A percentile compares a stretch with the other conserved stretches of the same genome.
Evolutionary conservation across 768 basidiomycete species (phyloP).

Genomic region (Exidia glandulosa): DNA sequence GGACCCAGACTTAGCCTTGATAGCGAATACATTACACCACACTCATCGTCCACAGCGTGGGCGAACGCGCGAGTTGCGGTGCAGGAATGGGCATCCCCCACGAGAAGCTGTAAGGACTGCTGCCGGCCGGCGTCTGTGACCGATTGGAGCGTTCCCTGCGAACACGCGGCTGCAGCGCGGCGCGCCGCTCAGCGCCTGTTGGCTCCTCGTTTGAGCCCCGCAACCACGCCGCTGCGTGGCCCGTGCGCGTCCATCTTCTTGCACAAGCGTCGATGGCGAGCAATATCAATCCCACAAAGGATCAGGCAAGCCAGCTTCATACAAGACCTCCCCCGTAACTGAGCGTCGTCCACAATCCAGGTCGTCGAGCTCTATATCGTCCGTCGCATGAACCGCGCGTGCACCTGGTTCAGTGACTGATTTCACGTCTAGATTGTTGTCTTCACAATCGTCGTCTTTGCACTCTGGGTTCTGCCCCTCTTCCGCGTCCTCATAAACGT

Average conservation of each 20-base stretch:
- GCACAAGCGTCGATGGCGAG: slow-evolving; percentile 24
- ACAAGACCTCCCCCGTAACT: slow-evolving; percentile 8
- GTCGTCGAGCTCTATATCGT: slow-evolving; percentile 69
- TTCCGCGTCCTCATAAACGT: slow-evolving; percentile 61
- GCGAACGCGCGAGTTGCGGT: too few species aligned
- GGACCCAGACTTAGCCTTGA: too few species aligned
- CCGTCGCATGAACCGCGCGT: slow-evolving; percentile 20
- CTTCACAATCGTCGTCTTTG: slow-evolving; percentile 77
- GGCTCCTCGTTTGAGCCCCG: slow-evolving; percentile 16
- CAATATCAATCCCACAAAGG: slow-evolving; percentile 48
- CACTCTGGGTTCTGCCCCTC: slow-evolving; percentile 79
- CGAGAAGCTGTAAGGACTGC: not conserved
- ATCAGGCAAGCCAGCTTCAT: slow-evolving; percentile 44
- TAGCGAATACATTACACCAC: too few species aligned
- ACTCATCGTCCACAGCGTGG: too few species aligned
- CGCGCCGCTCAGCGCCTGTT: not conserved
- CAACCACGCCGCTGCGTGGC: slow-evolving; percentile 21
- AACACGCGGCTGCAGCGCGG: not conserved
- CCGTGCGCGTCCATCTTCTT: slow-evolving; percentile 36
- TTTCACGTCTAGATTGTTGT: slow-evolving; percentile 52
- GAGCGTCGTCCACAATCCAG: slow-evolving; percentile 24
- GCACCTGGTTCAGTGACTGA: not conserved
- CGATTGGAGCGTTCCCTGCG: not conserved
- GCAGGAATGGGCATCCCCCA: not conserved
- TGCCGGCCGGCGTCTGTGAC: not conserved